Conservation (phyloP, 1,284 basidiomycete genomes). For the Ganoderma lingzhi region DNA sequence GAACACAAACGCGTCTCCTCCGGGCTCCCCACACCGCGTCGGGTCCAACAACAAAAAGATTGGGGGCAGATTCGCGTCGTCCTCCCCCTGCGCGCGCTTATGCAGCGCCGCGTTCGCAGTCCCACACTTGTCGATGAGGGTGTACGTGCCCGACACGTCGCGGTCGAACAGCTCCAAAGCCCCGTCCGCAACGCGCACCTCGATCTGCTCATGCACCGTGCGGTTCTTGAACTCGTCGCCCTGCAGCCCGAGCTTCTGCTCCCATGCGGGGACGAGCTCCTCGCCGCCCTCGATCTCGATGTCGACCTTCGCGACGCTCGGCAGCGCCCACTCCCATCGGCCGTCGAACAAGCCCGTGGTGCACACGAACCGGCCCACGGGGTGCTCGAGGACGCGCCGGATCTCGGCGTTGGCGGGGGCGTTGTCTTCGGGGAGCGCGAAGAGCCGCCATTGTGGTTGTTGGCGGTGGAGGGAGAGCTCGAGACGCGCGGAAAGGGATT, state of each 20-base stretch:
- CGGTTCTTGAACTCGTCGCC: constrained; percentile 72
- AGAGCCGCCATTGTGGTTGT: constrained; percentile 89
- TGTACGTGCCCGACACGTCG: constrained; percentile 83
- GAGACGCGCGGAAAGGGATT: constrained; percentile 74
- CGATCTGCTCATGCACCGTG: constrained; percentile 72
- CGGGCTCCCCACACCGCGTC: constrained; percentile 76
- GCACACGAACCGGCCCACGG: constrained; percentile 82
- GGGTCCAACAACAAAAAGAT: constrained; percentile 90
- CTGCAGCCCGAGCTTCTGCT: constrained; percentile 82
- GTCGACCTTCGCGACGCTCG: constrained; percentile 61
- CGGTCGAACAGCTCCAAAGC: constrained; percentile 67
- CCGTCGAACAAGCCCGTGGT: constrained; percentile 70
- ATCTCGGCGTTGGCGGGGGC: constrained; percentile 86
- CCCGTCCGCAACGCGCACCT: constrained; percentile 58
- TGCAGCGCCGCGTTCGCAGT: constrained; percentile 91
- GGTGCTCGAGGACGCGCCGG: constrained; percentile 75
- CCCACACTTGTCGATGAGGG: constrained; percentile 86
- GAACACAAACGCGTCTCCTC: constrained; percentile 84
- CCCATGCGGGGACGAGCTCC: constrained; percentile 86
- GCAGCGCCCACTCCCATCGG: constrained; percentile 86
- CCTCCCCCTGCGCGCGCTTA: constrained; percentile 56
- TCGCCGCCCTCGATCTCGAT: constrained; percentile 73
- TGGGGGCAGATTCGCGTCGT: constrained; percentile 60
- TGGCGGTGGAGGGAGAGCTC: constrained; percentile 82
- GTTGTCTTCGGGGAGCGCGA: constrained; percentile 69